Evolutionary conservation across 148 eudicot genomes (phyloP).

Genomic region (Fallopia convolvulus): DNA sequence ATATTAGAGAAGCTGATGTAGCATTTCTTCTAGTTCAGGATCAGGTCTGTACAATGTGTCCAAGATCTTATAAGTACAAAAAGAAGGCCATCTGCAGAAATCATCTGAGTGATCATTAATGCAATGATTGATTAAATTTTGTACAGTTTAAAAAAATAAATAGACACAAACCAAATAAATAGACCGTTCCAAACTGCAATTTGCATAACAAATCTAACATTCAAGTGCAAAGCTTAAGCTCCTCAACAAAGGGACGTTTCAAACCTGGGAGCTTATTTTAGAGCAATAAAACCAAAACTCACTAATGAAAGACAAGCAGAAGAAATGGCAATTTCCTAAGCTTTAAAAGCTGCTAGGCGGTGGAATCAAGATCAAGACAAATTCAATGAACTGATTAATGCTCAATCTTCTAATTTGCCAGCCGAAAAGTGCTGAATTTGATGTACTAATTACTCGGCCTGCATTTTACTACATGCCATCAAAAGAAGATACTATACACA

Average conservation of each 20-base stretch:
- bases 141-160: not conserved
- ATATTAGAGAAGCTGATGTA: constrained; percentile 3
- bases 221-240: not conserved
- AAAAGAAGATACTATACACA: not conserved
- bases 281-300: not conserved
- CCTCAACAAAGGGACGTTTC: not conserved
- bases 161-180: not conserved
- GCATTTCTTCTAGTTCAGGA: constrained; percentile 5
- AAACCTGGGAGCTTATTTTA: not conserved
- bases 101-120: not conserved
- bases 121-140: not conserved
- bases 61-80: not conserved
- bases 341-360: not conserved
- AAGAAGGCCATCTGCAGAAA: not conserved
- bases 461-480: not conserved
- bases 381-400: not conserved
- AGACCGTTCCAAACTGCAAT: not conserved
- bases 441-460: not conserved
- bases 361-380: not conserved
- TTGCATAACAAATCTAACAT: not conserved
- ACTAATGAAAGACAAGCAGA: not conserved
- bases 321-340: not conserved
- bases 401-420: not conserved
- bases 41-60: not conserved
- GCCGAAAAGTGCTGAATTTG: not conserved